Conservation (phyloP, 2,329 filamentous ascomycete genomes). For the Neobulgaria alba region DNA sequence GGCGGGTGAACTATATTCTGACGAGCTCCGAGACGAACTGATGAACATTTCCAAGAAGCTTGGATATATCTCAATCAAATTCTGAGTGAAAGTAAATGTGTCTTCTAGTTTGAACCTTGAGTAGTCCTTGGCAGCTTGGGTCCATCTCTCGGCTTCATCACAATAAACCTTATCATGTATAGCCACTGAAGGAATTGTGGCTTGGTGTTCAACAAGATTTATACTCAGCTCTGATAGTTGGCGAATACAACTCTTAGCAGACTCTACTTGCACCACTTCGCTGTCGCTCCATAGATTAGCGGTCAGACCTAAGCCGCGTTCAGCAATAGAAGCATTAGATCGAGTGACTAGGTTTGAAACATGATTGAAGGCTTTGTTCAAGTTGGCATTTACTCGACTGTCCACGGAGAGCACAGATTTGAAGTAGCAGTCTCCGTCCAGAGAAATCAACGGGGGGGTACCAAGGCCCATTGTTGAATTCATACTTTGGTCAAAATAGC, state of each 20-base stretch:
- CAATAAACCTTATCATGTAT: constrained; percentile 11
- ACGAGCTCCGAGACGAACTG: constrained; percentile 3
- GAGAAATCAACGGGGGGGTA: background rate
- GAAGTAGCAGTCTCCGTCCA: background rate
- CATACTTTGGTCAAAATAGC: background rate
- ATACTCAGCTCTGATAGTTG: constrained; percentile 18
- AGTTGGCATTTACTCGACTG: background rate
- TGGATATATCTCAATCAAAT: constrained; percentile 19
- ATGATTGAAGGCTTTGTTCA: background rate
- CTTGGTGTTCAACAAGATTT: constrained; percentile 14
- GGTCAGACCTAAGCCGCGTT: background rate
- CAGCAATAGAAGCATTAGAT: background rate
- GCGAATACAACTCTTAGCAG: constrained; percentile 10
- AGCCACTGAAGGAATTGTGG: constrained; percentile 15
- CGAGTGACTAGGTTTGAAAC: background rate
- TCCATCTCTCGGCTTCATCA: background rate
- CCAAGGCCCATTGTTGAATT: background rate
- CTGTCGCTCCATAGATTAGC: too few species aligned
- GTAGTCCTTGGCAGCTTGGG: background rate
- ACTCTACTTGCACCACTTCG: background rate
- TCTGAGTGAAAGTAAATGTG: constrained; percentile 16
- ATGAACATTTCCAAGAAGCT: constrained; percentile 13
- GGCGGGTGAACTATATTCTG: background rate
- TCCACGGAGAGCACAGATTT: background rate
- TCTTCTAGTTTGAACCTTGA: constrained; percentile 12